Evolutionary conservation across 2,329 filamentous ascomycete species (phyloP).

Genomic region (Colletotrichum sansevieriae): DNA sequence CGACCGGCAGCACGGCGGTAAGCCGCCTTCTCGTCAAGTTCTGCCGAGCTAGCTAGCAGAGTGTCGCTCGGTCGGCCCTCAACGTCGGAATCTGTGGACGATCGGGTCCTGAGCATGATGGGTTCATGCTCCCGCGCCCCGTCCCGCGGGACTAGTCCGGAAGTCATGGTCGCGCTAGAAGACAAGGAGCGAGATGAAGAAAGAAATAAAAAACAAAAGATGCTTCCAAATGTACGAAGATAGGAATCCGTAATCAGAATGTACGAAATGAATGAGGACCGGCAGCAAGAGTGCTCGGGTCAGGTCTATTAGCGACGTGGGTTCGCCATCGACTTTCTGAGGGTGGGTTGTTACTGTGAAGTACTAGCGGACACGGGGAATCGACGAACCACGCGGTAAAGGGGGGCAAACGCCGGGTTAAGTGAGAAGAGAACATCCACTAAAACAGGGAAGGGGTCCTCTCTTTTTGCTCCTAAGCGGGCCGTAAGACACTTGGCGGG

Average conservation of each 20-base stretch:
- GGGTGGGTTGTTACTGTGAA: not conserved
- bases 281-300: conserved; percentile 11
- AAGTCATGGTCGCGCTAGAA: conserved; percentile 19
- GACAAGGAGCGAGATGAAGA: not conserved
- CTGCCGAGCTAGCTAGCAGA: conserved; percentile 26
- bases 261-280: conserved; percentile 15
- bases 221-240: conserved; percentile 16
- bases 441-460: conserved; percentile 16
- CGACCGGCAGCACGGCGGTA: conserved; percentile 24
- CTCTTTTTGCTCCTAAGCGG: conserved; percentile 34
- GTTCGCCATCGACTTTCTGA: conserved; percentile 26
- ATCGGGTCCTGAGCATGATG: conserved; percentile 36
- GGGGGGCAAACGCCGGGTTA: conserved; percentile 28
- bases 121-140: conserved; percentile 35
- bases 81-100: conserved; percentile 32
- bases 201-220: not conserved
- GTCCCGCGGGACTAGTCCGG: conserved; percentile 39
- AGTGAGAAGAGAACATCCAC: conserved; percentile 14
- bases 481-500: conserved; percentile 12
- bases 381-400: conserved; percentile 29
- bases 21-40: conserved; percentile 19
- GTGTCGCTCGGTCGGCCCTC: conserved; percentile 31
- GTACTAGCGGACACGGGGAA: conserved; percentile 17
- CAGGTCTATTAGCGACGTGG: conserved; percentile 14
- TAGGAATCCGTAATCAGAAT: not conserved